phyloP scores from a whole-genome alignment of 2,329 filamentous ascomycete genomes.

The Sclerotinia nivalis region DNA sequence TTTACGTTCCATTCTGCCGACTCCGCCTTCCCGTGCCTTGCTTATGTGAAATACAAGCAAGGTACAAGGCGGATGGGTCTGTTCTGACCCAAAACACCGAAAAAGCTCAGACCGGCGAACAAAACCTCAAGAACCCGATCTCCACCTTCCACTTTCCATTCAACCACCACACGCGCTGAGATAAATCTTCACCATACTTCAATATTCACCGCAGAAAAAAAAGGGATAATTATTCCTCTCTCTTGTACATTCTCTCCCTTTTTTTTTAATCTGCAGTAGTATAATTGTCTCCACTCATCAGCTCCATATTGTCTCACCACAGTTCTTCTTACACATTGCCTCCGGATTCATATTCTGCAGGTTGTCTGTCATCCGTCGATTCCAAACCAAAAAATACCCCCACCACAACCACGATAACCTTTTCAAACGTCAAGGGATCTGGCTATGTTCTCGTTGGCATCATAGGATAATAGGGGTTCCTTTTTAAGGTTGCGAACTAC shows the following conservation, averaged over 20 bases:
- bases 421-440: constrained; percentile 21
- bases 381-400: constrained; percentile 19
- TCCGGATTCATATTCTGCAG: constrained; percentile 10
- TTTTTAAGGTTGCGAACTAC: constrained; percentile 28
- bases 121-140: constrained; percentile 8
- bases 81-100: background rate
- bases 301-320: constrained; percentile 11
- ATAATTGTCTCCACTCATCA: constrained; percentile 11
- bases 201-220: background rate
- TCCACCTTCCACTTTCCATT: constrained; percentile 14
- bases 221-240: background rate
- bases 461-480: constrained; percentile 31
- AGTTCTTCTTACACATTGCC: constrained; percentile 16
- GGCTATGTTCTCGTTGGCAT: constrained; percentile 33
- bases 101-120: background rate
- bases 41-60: background rate
- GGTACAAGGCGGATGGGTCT: background rate
- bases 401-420: constrained; percentile 23
- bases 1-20: background rate
- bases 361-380: constrained; percentile 16
- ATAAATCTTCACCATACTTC: constrained; percentile 15
- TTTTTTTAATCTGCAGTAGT: background rate
- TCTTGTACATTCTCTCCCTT: constrained; percentile 12
- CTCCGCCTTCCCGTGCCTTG: constrained; percentile 6
- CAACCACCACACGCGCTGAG: constrained; percentile 17